A percentile compares a stretch with the other conserved stretches of the same genome.
Evolutionary conservation across 805 yeast species (phyloP).

Genomic region (Vanderwaltozyma polyspora): DNA sequence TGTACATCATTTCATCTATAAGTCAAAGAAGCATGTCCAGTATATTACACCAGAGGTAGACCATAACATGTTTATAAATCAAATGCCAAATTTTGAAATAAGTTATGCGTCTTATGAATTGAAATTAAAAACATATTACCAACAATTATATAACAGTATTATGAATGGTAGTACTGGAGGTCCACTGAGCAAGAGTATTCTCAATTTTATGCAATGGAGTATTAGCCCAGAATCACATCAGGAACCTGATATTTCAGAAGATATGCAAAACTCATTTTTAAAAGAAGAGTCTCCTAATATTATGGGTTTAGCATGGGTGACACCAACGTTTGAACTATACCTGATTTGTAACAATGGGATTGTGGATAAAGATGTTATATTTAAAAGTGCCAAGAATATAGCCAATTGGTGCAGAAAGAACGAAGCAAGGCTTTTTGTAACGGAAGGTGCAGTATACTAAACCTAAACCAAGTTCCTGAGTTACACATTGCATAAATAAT

Average conservation of each 20-base stretch:
- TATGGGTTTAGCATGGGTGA: conserved; percentile 42
- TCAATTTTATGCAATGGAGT: conserved; percentile 38
- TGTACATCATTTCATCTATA: conserved; percentile 73
- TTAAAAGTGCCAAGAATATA: conserved; percentile 52
- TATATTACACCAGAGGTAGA: conserved; percentile 23
- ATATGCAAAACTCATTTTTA: conserved; percentile 4
- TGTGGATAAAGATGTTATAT: conserved; percentile 39
- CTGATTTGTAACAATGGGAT: conserved; percentile 45
- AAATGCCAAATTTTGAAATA: conserved; percentile 3
- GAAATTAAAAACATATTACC: conserved; percentile 20
- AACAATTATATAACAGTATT: conserved; percentile 17
- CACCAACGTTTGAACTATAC: conserved; percentile 52
- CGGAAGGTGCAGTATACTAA: conserved; percentile 59
- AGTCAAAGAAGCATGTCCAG: conserved; percentile 54
- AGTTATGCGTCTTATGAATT: conserved; percentile 8
- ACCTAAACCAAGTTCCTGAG: too few relatives aligned
- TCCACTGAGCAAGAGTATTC: conserved; percentile 29
- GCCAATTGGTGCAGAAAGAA: conserved; percentile 68
- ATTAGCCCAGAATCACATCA: conserved; percentile 2
- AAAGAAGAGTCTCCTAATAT: conserved; percentile 15
- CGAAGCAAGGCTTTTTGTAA: conserved; percentile 59
- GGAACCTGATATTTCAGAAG: not conserved
- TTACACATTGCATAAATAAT: too few relatives aligned
- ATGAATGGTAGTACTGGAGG: conserved; percentile 18
- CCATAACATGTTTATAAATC: not conserved